Evolutionary conservation across 2,329 filamentous ascomycete species (phyloP).

Genomic region (Ascochyta viciae-villosae): DNA sequence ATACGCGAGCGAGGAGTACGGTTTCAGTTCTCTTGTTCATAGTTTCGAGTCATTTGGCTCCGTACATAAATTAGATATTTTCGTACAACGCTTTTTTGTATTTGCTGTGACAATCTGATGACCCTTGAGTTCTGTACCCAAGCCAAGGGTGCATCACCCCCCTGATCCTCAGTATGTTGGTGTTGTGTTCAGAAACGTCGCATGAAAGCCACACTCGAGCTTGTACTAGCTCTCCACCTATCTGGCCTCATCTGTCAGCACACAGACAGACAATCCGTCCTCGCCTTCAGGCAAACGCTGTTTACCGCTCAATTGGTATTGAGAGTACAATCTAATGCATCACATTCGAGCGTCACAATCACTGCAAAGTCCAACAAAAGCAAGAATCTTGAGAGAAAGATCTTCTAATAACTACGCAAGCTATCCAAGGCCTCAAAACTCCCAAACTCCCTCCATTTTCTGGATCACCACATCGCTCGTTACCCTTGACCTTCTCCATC

Average conservation of each 20-base stretch:
- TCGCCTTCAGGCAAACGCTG: too few species aligned
- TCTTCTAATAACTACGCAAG: slow-evolving; percentile 9
- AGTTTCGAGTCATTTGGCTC: not conserved
- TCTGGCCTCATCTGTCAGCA: too few species aligned
- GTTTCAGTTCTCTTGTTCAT: not conserved
- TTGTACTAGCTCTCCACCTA: too few species aligned
- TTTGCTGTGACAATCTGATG: not conserved
- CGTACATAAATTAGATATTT: not conserved
- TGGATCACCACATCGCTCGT: not conserved
- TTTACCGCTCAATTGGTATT: too few species aligned
- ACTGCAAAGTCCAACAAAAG: not conserved
- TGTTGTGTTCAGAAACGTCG: slow-evolving; percentile 20
- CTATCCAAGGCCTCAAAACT: slow-evolving; percentile 26
- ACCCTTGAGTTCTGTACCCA: not conserved
- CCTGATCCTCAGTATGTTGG: not conserved
- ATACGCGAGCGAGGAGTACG: not conserved
- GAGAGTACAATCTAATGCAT: not conserved
- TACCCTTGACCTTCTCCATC: not conserved
- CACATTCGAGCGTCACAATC: not conserved
- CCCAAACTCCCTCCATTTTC: not conserved
- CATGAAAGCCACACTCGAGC: too few species aligned
- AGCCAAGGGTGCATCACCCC: not conserved
- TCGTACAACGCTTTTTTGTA: not conserved
- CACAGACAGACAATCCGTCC: too few species aligned
- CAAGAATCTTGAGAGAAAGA: slow-evolving; percentile 19